Conservation (phyloP, 2,329 filamentous ascomycete genomes). For the Hansfordia pulvinata region DNA sequence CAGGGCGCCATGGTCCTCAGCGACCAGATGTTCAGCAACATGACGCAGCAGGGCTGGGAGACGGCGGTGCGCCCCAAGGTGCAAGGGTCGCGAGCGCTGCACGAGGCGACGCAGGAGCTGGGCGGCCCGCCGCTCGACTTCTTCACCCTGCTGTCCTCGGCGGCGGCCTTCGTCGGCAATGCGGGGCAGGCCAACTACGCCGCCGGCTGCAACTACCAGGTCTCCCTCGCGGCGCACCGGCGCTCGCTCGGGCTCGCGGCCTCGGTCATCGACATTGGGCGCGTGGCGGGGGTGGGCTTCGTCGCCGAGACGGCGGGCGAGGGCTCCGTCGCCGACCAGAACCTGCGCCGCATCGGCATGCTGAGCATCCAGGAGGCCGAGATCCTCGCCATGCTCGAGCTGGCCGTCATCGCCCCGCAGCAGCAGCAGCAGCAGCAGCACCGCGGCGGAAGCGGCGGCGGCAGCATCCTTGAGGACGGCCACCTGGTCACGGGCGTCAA, state of each 20-base stretch:
- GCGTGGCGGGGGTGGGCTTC: slow-evolving; percentile 21
- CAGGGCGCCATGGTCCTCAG: slow-evolving; percentile 16
- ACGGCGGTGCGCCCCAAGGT: slow-evolving; percentile 7
- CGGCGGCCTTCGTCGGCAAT: slow-evolving; percentile 14
- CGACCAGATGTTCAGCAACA: slow-evolving; percentile 6
- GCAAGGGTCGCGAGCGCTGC: slow-evolving; percentile 6
- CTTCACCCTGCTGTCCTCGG: slow-evolving; percentile 17
- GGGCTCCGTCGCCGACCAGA: slow-evolving; percentile 8
- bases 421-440: slow-evolving; percentile 5
- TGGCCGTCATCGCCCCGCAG: slow-evolving; percentile 10
- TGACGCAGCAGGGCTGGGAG: background rate
- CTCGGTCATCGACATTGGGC: slow-evolving; percentile 12
- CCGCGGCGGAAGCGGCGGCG: slow-evolving; percentile 3
- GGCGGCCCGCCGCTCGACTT: slow-evolving; percentile 17
- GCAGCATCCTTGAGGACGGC: background rate
- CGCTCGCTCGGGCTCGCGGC: slow-evolving; percentile 11
- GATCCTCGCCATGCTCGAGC: slow-evolving; percentile 12
- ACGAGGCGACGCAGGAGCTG: slow-evolving; percentile 5
- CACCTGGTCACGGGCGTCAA: too few relatives aligned
- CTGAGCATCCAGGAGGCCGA: slow-evolving; percentile 10
- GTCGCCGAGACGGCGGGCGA: slow-evolving; percentile 16
- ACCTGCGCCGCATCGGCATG: slow-evolving; percentile 8
- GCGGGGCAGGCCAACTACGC: slow-evolving; percentile 21
- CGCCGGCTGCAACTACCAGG: slow-evolving; percentile 22
- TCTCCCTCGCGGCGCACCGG: slow-evolving; percentile 16